phyloP scores from a whole-genome alignment of 352 stramenopile genomes.

The Pythium sp. region DNA sequence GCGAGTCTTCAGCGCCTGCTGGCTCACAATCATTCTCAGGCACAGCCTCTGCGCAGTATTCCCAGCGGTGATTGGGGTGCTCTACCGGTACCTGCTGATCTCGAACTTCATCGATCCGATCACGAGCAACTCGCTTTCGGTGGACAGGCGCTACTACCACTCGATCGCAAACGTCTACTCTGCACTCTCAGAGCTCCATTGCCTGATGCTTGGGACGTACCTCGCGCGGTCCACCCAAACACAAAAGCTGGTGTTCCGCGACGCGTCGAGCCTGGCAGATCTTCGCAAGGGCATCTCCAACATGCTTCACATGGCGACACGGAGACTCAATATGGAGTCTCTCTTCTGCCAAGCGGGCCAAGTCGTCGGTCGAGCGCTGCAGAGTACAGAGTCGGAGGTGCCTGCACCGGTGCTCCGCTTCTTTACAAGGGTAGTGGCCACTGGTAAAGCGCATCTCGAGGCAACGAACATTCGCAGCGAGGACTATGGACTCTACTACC shows the following conservation, averaged over 20 bases:
- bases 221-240: conserved; percentile 4
- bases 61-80: not conserved
- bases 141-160: conserved; percentile 4
- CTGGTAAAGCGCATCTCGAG: not conserved
- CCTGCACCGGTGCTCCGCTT: not conserved
- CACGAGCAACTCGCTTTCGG: not conserved
- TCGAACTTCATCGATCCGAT: conserved; percentile 1
- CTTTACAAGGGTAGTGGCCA: not conserved
- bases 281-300: not conserved
- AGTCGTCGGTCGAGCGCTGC: not conserved
- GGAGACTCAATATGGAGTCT: not conserved
- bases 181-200: not conserved
- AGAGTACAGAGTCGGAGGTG: not conserved
- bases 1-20: not conserved
- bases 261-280: not conserved
- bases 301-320: not conserved
- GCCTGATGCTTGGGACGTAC: not conserved
- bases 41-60: conserved; percentile 3
- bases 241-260: not conserved
- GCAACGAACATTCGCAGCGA: conserved; percentile 20
- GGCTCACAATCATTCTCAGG: conserved; percentile 2
- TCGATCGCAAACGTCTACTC: conserved; percentile 7
- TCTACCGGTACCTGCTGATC: conserved; percentile 12
- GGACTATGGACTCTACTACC: conserved; percentile 29
- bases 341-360: not conserved